A percentile compares a stretch with the other conserved stretches of the same genome.
Evolutionary conservation across 2,329 filamentous ascomycete genomes (phyloP).

Genomic region (Leptographium lundbergii): DNA sequence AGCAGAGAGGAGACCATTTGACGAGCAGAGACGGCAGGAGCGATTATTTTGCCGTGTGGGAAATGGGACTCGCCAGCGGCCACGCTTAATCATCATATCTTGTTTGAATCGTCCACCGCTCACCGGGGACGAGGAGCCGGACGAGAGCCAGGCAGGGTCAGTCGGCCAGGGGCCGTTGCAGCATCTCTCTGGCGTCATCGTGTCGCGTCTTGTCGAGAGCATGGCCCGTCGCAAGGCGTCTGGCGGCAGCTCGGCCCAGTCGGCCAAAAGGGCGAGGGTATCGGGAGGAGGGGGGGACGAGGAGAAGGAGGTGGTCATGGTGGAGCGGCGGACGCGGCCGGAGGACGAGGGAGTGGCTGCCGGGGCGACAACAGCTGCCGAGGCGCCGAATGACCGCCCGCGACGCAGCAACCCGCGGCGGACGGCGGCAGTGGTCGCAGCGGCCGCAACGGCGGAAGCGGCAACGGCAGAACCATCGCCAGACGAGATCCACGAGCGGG

Average conservation of each 20-base stretch:
- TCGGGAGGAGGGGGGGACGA: neutral
- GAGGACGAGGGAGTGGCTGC: neutral
- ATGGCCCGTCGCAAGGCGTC: conserved; percentile 3
- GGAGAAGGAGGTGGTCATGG: neutral
- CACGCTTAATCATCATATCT: too few species aligned
- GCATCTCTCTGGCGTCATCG: too few species aligned
- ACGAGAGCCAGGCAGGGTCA: too few species aligned
- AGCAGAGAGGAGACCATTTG: too few species aligned
- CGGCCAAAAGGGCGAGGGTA: conserved; percentile 2
- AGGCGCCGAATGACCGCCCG: neutral
- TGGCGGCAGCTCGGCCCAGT: neutral
- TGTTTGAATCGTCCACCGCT: neutral
- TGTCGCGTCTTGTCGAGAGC: neutral
- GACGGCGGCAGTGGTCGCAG: conserved; percentile 1
- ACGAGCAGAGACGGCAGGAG: too few species aligned
- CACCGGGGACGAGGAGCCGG: too few species aligned
- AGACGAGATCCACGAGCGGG: conserved; percentile 14
- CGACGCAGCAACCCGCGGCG: neutral
- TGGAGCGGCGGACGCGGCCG: neutral
- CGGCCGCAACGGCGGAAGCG: neutral
- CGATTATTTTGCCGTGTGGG: too few species aligned
- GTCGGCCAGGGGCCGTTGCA: too few species aligned
- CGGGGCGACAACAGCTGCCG: neutral
- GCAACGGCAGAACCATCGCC: conserved; percentile 3
- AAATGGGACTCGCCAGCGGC: too few species aligned